Percentiles rank a stretch among this genome's conserved stretches.
These are phyloP conservation scores for Thraustochytrium sp. DNA, from an alignment of 352 stramenopile species.

Conservation along the genomic window DNA sequence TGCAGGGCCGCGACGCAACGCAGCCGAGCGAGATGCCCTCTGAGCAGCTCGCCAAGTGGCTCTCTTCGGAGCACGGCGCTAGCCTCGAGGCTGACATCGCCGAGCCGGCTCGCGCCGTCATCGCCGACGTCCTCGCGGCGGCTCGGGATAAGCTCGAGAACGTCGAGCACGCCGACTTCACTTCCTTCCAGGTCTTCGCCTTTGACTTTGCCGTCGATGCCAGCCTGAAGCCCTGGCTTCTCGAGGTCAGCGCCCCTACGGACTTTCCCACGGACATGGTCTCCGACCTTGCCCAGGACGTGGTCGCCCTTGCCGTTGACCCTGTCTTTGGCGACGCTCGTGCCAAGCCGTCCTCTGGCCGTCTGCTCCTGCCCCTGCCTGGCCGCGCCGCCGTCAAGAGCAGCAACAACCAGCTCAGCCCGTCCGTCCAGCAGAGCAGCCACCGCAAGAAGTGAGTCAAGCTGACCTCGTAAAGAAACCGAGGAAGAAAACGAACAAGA, in stretches of 20 bases:
- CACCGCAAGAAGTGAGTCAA: not conserved
- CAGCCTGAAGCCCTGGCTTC: conserved; percentile 22
- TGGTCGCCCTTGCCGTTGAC: conserved; percentile 18
- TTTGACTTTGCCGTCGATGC: conserved; percentile 39
- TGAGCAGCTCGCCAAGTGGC: conserved; percentile 38
- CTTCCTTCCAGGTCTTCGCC: conserved; percentile 37
- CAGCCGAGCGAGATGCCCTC: not conserved
- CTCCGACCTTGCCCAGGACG: not conserved
- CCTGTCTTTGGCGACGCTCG: conserved; percentile 9
- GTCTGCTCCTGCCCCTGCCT: not conserved
- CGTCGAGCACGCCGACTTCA: conserved; percentile 25
- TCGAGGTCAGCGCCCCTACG: conserved; percentile 5
- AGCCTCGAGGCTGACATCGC: conserved; percentile 8
- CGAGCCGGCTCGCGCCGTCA: not conserved
- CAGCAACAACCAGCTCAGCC: not conserved
- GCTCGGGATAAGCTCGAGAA: conserved; percentile 33
- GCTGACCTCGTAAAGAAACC: not conserved
- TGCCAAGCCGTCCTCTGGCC: not conserved
- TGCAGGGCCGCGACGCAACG: not conserved
- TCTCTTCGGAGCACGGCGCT: conserved; percentile 24
- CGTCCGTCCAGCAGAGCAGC: not conserved
- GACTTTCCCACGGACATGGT: conserved; percentile 32
- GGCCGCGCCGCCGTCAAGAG: not conserved
- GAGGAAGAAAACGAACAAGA: not conserved
- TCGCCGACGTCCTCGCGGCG: conserved; percentile 17